Conservation (phyloP, 2,329 filamentous ascomycete species). For the Colletotrichum sp. region DNA sequence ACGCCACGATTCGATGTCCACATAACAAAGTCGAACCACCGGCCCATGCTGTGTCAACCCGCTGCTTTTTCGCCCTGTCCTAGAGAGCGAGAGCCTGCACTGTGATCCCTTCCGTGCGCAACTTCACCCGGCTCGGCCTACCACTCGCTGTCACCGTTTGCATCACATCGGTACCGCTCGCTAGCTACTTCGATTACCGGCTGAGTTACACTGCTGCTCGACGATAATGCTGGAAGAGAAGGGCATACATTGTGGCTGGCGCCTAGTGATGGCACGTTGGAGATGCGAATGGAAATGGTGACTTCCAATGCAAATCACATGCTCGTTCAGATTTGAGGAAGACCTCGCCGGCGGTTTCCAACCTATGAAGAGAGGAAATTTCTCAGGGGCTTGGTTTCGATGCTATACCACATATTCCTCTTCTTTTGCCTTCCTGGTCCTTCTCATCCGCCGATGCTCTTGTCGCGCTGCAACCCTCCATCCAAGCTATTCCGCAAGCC, state of each 20-base stretch:
- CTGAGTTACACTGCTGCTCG: background rate
- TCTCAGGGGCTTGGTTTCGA: background rate
- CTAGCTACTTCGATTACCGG: background rate
- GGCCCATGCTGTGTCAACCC: background rate
- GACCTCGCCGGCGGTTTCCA: background rate
- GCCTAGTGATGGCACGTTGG: background rate
- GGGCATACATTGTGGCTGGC: background rate
- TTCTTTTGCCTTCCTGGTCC: background rate
- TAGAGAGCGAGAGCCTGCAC: background rate
- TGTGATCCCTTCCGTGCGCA: background rate
- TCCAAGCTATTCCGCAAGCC: background rate
- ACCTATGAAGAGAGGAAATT: background rate
- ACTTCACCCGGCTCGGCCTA: background rate
- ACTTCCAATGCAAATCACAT: background rate
- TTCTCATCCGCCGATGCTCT: background rate
- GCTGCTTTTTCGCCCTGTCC: background rate
- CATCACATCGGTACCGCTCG: background rate
- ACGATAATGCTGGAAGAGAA: background rate
- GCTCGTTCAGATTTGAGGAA: background rate
- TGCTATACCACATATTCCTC: background rate
- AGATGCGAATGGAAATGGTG: background rate
- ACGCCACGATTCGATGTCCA: background rate
- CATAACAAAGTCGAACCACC: background rate
- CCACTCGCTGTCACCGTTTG: background rate
- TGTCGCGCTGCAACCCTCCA: background rate